These are phyloP conservation scores for Gardenia jasminoides DNA, from an alignment of 257 asterid genomes.

Conservation along the genomic window DNA sequence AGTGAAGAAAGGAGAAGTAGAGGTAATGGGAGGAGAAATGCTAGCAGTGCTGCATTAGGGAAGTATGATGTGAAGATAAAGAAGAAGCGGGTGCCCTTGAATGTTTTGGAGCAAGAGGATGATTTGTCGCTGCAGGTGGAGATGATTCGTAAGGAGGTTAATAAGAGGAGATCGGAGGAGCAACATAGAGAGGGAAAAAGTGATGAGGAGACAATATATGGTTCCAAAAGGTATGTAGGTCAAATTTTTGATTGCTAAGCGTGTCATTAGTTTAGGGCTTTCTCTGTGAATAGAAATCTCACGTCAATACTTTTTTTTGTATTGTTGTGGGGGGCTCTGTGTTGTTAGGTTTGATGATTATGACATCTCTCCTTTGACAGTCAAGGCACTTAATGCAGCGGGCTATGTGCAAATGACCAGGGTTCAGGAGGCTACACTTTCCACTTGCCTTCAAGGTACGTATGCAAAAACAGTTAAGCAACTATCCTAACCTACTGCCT, in stretches of 20 bases:
- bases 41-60: slow-evolving; percentile 74
- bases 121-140: slow-evolving; percentile 61
- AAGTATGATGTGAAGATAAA: slow-evolving; percentile 59
- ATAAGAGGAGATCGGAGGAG: slow-evolving; percentile 41
- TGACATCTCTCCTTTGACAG: slow-evolving; percentile 64
- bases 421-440: slow-evolving; percentile 87
- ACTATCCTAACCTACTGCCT: not conserved
- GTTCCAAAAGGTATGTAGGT: slow-evolving; percentile 63
- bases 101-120: slow-evolving; percentile 59
- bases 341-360: slow-evolving; percentile 84
- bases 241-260: slow-evolving; percentile 1
- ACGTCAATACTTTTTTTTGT: slow-evolving; percentile 17
- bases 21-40: slow-evolving; percentile 29
- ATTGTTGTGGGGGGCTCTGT: slow-evolving; percentile 20
- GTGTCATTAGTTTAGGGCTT: not conserved
- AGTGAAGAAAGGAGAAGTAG: slow-evolving; percentile 33
- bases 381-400: slow-evolving; percentile 75
- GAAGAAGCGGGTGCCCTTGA: slow-evolving; percentile 69
- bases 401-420: slow-evolving; percentile 87
- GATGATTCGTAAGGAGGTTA: slow-evolving; percentile 59
- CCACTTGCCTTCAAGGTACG: slow-evolving; percentile 73
- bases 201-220: slow-evolving; percentile 53
- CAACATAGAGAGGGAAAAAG: slow-evolving; percentile 29
- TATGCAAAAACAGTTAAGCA: not conserved
- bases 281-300: not conserved